phyloP scores from a whole-genome alignment of 495 filamentous ascomycete species.

The Tirmania nivea region DNA sequence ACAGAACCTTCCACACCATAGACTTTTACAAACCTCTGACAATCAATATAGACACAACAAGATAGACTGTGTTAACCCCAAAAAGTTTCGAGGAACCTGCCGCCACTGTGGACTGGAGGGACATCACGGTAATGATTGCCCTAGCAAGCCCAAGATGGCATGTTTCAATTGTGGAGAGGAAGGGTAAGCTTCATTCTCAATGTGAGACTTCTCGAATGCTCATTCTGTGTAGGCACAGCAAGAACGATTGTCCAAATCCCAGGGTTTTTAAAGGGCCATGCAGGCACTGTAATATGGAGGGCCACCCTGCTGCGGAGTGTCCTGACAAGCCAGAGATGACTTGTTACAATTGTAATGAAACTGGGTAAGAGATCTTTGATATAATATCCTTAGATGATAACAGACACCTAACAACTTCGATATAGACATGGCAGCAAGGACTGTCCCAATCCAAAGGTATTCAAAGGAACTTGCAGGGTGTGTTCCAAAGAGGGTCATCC shows the following conservation, averaged over 20 bases:
- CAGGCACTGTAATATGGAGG: constrained; percentile 7
- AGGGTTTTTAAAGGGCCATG: background rate
- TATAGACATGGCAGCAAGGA: constrained; percentile 31
- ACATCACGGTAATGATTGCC: constrained; percentile 31
- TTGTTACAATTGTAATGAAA: constrained; percentile 66
- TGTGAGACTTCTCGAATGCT: background rate
- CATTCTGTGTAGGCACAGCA: background rate
- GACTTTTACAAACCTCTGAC: background rate
- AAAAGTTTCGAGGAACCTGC: constrained; percentile 45
- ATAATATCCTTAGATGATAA: too few species aligned
- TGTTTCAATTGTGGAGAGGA: background rate
- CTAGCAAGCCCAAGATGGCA: constrained; percentile 20
- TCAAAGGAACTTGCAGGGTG: constrained; percentile 45
- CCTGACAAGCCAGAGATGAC: constrained; percentile 35
- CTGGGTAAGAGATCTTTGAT: constrained; percentile 30
- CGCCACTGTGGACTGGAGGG: constrained; percentile 36
- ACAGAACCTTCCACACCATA: background rate
- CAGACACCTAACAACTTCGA: background rate
- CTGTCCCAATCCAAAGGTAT: constrained; percentile 40
- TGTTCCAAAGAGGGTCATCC: constrained; percentile 38
- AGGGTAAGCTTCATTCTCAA: background rate
- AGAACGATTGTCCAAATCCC: background rate
- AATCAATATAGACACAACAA: background rate
- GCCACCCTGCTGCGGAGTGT: constrained; percentile 37
- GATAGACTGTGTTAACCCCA: background rate